Percentiles rank a stretch among this genome's conserved stretches.
phyloP scores from a whole-genome alignment of 208 protist genomes.

The Leishmania amazonensis region DNA sequence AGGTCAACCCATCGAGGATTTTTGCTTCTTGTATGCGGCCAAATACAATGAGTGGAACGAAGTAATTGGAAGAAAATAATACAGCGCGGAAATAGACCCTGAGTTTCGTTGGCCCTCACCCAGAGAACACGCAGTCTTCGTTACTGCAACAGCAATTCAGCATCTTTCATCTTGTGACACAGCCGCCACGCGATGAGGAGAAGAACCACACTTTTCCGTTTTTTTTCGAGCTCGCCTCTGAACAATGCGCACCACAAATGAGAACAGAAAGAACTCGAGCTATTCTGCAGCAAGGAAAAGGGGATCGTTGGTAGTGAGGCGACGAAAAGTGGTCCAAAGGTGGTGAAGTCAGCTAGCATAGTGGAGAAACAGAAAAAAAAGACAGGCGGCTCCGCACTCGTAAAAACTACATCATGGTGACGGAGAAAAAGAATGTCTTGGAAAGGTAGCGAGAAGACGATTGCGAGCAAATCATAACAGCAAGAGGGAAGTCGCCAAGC shows the following conservation, averaged over 20 bases:
- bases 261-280: background rate
- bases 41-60: constrained; percentile 3
- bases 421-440: background rate
- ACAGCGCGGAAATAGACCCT: background rate
- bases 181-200: background rate
- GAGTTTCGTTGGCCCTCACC: background rate
- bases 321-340: background rate
- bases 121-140: background rate
- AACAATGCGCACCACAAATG: background rate
- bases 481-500: background rate
- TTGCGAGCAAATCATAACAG: background rate
- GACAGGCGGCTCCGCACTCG: background rate
- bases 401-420: constrained; percentile 4
- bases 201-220: background rate
- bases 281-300: background rate
- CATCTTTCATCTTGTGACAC: background rate
- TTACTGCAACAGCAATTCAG: background rate
- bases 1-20: background rate
- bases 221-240: background rate
- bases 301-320: background rate
- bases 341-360: background rate
- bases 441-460: background rate
- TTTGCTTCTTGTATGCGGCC: background rate
- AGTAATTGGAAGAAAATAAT: background rate
- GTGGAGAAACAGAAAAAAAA: background rate